Evolutionary conservation across 257 asterid genomes (phyloP).

Genomic region (Marsdenia floribunda): DNA sequence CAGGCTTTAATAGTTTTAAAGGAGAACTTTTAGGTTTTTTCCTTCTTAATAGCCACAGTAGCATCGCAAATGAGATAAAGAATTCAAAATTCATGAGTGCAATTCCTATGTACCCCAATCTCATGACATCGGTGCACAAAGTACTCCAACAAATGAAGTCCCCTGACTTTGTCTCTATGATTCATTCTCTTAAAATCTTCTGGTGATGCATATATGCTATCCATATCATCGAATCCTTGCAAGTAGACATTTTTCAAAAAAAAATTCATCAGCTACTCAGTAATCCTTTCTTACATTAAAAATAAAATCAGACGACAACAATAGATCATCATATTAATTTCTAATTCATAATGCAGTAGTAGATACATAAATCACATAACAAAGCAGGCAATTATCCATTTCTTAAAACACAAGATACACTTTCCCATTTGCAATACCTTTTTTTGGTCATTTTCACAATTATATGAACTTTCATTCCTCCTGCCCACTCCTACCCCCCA

Average conservation of each 20-base stretch:
- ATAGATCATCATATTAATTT: background rate
- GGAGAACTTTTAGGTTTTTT: background rate
- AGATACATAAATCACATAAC: background rate
- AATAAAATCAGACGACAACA: background rate
- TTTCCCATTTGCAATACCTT: background rate
- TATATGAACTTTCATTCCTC: background rate
- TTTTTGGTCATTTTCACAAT: background rate
- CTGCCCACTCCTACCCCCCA: no score
- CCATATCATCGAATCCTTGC: constrained; percentile 78
- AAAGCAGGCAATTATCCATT: background rate
- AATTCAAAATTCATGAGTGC: background rate
- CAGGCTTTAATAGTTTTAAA: background rate
- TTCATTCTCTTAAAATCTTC: constrained; percentile 58
- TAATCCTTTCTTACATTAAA: no score
- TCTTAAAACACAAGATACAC: background rate
- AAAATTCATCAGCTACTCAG: constrained; percentile 3
- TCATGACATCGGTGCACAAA: constrained; percentile 77
- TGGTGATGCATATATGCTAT: constrained; percentile 67
- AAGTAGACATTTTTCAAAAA: constrained; percentile 4
- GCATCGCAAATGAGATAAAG: background rate
- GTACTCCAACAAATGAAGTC: constrained; percentile 77
- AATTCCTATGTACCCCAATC: constrained; percentile 50
- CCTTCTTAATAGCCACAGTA: background rate
- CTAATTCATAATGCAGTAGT: background rate
- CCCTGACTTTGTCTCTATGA: constrained; percentile 51